These are phyloP conservation scores for Schoenoplectus tabernaemontani DNA, from an alignment of 202 grass and related monocot genomes.

Conservation along the genomic window DNA sequence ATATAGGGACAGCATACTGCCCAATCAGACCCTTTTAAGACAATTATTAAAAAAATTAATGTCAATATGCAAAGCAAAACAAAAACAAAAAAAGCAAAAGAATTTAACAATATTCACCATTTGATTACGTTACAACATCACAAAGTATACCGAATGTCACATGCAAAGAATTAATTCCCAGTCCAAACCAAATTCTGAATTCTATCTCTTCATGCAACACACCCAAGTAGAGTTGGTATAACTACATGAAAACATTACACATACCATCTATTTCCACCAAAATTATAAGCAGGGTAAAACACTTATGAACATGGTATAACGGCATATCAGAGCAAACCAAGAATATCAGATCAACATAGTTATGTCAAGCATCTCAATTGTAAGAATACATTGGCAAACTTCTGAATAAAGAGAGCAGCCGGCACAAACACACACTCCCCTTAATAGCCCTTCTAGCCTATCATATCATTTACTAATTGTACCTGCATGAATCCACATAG, in stretches of 20 bases:
- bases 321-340: neutral
- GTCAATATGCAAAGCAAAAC: neutral
- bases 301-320: neutral
- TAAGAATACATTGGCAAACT: neutral
- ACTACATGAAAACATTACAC: neutral
- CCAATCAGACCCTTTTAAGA: constrained; percentile 76
- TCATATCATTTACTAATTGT: constrained; percentile 2
- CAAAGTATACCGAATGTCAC: neutral
- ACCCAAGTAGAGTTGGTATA: neutral
- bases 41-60: neutral
- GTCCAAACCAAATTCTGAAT: neutral
- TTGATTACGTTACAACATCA: neutral
- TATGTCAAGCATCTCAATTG: neutral
- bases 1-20: constrained; percentile 97
- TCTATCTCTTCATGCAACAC: neutral
- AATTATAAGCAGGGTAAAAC: neutral
- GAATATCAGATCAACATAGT: neutral
- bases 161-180: neutral
- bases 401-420: neutral
- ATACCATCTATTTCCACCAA: neutral
- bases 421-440: neutral
- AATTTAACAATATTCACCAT: neutral
- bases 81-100: neutral
- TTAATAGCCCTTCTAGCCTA: neutral
- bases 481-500: constrained; percentile 99